These are phyloP conservation scores for Trichoderma lentiforme DNA, from an alignment of 2,329 filamentous ascomycete genomes.

Conservation along the genomic window DNA sequence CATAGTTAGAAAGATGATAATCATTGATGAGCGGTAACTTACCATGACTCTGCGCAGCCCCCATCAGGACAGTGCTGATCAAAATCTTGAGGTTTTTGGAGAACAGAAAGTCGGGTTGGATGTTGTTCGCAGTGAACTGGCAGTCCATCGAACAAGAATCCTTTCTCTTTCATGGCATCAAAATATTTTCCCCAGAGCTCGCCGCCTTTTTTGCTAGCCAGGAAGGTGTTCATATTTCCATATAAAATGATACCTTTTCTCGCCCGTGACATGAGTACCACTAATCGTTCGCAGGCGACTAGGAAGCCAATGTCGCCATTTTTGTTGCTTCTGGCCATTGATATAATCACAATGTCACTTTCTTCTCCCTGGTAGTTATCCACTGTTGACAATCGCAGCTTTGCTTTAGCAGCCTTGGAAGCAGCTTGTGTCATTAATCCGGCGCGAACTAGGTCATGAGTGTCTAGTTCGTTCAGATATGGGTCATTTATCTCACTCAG, in stretches of 20 bases:
- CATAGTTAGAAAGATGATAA: constrained; percentile 14
- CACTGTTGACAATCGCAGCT: constrained; percentile 66
- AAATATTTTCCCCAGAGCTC: constrained; percentile 57
- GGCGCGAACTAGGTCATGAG: constrained; percentile 54
- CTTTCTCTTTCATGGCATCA: constrained; percentile 47
- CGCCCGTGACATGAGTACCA: constrained; percentile 67
- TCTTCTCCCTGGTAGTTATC: constrained; percentile 81
- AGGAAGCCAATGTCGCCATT: constrained; percentile 69
- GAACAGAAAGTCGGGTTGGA: constrained; percentile 43
- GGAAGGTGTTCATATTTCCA: constrained; percentile 66
- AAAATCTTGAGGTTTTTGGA: constrained; percentile 56
- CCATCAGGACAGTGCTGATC: constrained; percentile 63
- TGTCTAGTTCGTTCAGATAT: constrained; percentile 66
- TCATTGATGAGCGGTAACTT: constrained; percentile 26
- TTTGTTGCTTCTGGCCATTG: constrained; percentile 64
- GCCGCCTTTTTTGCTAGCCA: constrained; percentile 43
- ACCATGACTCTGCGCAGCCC: constrained; percentile 64
- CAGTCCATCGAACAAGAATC: constrained; percentile 57
- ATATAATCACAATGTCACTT: constrained; percentile 66
- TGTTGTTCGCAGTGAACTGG: constrained; percentile 60
- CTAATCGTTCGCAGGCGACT: constrained; percentile 60
- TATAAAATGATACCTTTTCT: constrained; percentile 65
- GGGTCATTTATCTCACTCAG: constrained; percentile 59
- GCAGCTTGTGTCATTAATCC: constrained; percentile 56
- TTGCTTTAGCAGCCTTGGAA: constrained; percentile 48